Base-by-base conservation (phyloP, 2,329 filamentous ascomycete species). In the Penicillium occitanis region DNA sequence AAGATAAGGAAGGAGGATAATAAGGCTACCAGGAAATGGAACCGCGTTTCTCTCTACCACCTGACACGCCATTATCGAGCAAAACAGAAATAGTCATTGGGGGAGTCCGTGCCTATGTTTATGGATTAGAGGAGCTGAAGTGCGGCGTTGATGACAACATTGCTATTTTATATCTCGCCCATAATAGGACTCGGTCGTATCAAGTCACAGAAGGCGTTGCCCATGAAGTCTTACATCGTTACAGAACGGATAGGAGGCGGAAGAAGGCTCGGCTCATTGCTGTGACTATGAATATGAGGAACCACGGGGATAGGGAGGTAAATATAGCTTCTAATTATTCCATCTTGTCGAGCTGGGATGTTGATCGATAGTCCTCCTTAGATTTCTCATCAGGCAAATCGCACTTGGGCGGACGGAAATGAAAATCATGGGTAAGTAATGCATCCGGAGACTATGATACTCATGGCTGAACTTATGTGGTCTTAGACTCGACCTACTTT, bases 281-380 rank as follows among this genome's bases (percentile, higher is more conserved):
- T 25, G n/a, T 59, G 51, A 64, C 62, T 19, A 64, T 64, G 53
- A 64, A 59, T 50, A 64, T 64, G 62, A 64, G 62, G 8, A 64
- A 64, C 28, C 62, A 64, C 14, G 62, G 62, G 14, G 62, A 64
- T 28, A 42, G 62, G n/a, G 51, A 64, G 61, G 61, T 64, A 58
- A 25, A 17, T 10, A 58, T n/a, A 42, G 2, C 1, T 42, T 42
- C 13, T 46, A 19, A n/a, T 10, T 46, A 19, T 17, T 46, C n/a
- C 2, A 46, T 19, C 2, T 46, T 46, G 10, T 3, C 4, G n/a
- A 3, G 2, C 42, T 46, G n/a, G 2, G 42, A 46, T 46, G 10
- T 46, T 46, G 7, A 46, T 46, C n/a, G 10, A 6, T 10, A 46
- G 19, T 46, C 14, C 40, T 7, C 17, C 14, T 19, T 46, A 46